A percentile compares a stretch with the other conserved stretches of the same genome.
phyloP scores from a whole-genome alignment of 2,329 filamentous ascomycete species.

The Fusarium sp. region DNA sequence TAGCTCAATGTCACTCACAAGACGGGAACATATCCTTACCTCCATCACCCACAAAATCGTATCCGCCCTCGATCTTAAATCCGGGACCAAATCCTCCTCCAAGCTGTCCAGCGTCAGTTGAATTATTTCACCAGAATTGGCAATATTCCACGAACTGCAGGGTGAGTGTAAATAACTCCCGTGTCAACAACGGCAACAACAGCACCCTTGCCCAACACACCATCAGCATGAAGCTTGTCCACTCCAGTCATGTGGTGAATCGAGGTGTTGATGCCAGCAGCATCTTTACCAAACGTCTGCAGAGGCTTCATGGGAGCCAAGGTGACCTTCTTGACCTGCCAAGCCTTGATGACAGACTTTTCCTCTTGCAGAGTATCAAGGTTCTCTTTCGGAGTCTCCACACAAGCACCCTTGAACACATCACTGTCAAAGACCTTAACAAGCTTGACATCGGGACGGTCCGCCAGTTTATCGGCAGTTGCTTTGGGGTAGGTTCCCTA shows the following conservation, averaged over 20 bases:
- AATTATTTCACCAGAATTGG: no score
- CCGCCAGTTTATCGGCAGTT: neutral
- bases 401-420: neutral
- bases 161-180: neutral
- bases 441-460: neutral
- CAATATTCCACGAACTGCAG: neutral
- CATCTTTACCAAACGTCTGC: neutral
- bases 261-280: neutral
- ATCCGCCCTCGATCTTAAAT: conserved; percentile 41
- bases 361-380: neutral
- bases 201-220: neutral
- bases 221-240: neutral
- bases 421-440: neutral
- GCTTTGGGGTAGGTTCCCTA: neutral
- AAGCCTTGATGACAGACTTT: neutral
- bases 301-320: neutral
- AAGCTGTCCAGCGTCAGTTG: conserved; percentile 16
- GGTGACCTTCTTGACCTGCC: neutral
- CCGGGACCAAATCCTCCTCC: conserved; percentile 40
- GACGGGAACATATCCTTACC: neutral
- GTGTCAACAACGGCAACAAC: neutral
- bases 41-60: conserved; percentile 38
- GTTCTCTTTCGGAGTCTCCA: neutral
- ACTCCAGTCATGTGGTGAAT: conserved; percentile 1
- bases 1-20: neutral